A percentile compares a stretch with the other conserved stretches of the same genome.
Conservation (phyloP, 331 rosid species). For the Cucumis variabilis region DNA sequence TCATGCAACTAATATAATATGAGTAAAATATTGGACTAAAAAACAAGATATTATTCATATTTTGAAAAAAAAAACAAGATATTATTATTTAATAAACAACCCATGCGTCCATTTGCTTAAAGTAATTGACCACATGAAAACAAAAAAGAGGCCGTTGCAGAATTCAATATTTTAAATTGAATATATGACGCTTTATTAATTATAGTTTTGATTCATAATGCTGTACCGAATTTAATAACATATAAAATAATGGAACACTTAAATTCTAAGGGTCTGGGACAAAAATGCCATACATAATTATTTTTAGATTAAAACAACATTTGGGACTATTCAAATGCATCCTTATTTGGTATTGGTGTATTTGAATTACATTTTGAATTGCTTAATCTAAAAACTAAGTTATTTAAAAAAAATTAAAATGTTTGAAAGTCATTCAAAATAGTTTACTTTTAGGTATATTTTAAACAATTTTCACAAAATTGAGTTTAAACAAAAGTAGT, state of each 20-base stretch:
- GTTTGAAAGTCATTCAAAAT: too few relatives aligned
- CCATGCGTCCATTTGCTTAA: conserved; percentile 23
- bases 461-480: too few relatives aligned
- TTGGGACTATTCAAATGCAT: too few relatives aligned
- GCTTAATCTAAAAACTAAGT: too few relatives aligned
- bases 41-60: background rate
- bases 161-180: background rate
- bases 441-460: too few relatives aligned
- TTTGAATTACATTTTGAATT: too few relatives aligned
- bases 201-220: background rate
- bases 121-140: background rate
- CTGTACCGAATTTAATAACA: background rate
- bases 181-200: background rate
- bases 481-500: too few relatives aligned
- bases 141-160: background rate
- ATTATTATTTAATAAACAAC: conserved; percentile 8
- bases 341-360: too few relatives aligned
- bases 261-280: background rate
- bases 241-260: background rate
- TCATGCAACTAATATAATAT: background rate
- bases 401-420: too few relatives aligned
- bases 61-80: background rate
- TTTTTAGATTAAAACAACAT: too few relatives aligned
- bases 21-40: background rate
- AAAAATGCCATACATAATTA: too few relatives aligned